These are phyloP conservation scores for Asterochloris erici DNA, from an alignment of 139 green algal genomes.

Conservation along the genomic window DNA sequence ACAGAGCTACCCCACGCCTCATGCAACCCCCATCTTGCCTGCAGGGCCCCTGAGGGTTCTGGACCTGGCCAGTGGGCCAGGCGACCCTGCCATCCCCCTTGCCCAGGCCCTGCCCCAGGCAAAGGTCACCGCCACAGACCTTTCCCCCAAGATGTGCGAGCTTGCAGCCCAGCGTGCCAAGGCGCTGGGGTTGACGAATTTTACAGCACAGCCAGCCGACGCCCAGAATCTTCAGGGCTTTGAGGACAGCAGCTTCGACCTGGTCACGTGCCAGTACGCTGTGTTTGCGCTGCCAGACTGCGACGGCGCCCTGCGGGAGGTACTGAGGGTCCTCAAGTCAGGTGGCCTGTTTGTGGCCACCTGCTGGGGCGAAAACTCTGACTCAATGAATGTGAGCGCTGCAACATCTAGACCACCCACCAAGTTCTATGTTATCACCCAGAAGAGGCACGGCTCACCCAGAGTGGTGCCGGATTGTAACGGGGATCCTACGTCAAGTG, in stretches of 20 bases:
- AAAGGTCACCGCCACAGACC: background rate
- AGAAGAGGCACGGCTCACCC: too few relatives aligned
- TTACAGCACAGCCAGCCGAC: constrained; percentile 1
- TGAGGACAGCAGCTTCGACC: background rate
- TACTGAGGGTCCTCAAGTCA: background rate
- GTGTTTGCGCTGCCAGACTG: background rate
- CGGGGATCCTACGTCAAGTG: too few relatives aligned
- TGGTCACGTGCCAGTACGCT: background rate
- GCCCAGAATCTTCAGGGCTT: background rate
- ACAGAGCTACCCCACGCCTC: too few relatives aligned
- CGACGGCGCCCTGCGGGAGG: background rate
- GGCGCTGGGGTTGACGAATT: background rate
- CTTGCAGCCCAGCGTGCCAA: background rate
- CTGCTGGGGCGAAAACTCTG: background rate
- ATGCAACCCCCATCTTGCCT: too few relatives aligned
- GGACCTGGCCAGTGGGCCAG: constrained; percentile 2
- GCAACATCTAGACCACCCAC: too few relatives aligned
- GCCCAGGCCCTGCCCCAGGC: background rate
- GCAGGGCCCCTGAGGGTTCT: background rate
- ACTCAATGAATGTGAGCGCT: too few relatives aligned
- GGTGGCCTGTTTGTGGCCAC: constrained; percentile 8
- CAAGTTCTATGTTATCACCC: too few relatives aligned
- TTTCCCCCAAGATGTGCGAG: background rate
- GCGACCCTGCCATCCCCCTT: background rate
- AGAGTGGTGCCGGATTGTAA: too few relatives aligned